Evolutionary conservation across 2,329 filamentous ascomycete genomes (phyloP).

Genomic region (Aspergillus transmontanensis): DNA sequence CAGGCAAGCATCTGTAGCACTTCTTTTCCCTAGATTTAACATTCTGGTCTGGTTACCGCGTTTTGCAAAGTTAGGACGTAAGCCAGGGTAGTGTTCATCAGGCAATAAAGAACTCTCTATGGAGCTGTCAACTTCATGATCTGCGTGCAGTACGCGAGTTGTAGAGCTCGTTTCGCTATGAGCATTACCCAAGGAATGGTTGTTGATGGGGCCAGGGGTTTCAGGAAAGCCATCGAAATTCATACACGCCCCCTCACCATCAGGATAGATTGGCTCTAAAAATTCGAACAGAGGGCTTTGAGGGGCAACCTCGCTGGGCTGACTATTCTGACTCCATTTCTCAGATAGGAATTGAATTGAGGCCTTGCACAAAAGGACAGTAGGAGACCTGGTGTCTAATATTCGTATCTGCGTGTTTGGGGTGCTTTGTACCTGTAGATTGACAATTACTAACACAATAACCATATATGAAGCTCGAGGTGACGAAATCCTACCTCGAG

Average conservation of each 20-base stretch:
- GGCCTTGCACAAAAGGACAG: constrained; percentile 15
- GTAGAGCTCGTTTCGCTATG: background rate
- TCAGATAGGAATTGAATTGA: constrained; percentile 14
- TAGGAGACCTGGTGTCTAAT: constrained; percentile 20
- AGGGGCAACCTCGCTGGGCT: constrained; percentile 10
- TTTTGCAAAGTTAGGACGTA: constrained; percentile 5
- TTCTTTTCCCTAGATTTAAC: constrained; percentile 28
- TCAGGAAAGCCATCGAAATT: background rate
- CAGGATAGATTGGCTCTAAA: background rate
- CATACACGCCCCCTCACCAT: background rate
- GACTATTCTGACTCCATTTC: constrained; percentile 5
- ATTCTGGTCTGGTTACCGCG: constrained; percentile 3
- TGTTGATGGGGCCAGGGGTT: background rate
- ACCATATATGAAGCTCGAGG: background rate
- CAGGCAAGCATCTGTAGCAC: constrained; percentile 30
- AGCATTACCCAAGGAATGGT: background rate
- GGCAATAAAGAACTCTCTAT: background rate
- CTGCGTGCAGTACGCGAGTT: background rate
- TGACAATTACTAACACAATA: background rate
- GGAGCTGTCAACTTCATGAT: background rate
- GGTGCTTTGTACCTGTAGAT: constrained; percentile 25
- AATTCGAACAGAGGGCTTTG: constrained; percentile 15
- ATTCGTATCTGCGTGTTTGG: constrained; percentile 27
- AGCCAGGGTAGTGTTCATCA: background rate
- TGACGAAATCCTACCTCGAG: constrained; percentile 32